Conservation (phyloP, 371 early-diverging fungal species). For the Encephalitozoon intestinalis region DNA sequence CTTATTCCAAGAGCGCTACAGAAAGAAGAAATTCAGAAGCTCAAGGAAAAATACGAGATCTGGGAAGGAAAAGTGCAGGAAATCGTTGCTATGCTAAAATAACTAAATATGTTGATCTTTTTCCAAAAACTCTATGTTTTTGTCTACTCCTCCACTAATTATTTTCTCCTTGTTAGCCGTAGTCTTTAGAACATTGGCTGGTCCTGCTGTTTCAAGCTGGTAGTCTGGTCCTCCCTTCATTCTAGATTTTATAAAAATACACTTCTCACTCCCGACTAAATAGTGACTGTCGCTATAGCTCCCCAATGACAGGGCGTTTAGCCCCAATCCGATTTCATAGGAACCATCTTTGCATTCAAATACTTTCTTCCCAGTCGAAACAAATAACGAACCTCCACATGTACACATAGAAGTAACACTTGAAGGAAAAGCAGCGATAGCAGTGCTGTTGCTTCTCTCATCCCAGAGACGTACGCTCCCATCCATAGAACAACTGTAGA, state of each 20-base stretch:
- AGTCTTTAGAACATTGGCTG: background rate
- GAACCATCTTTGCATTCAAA: background rate
- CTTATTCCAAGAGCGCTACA: constrained; percentile 26
- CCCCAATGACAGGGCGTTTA: background rate
- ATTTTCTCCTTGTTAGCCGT: background rate
- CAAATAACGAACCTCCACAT: background rate
- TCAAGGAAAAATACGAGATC: constrained; percentile 23
- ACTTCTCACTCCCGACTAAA: background rate
- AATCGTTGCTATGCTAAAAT: constrained; percentile 10
- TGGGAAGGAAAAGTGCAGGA: constrained; percentile 26
- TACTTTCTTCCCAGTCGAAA: background rate
- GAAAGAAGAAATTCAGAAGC: constrained; percentile 17
- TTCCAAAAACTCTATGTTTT: constrained; percentile 10
- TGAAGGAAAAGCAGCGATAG: background rate
- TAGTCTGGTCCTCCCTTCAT: background rate
- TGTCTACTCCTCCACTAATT: background rate
- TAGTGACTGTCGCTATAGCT: background rate
- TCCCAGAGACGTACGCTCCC: background rate
- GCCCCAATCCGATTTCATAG: background rate
- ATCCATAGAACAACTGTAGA: constrained; percentile 5
- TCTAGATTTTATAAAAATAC: background rate
- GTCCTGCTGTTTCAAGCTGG: background rate
- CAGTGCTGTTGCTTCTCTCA: background rate
- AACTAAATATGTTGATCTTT: constrained; percentile 20
- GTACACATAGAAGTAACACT: background rate